Percentiles rank a stretch among this genome's conserved stretches.
Evolutionary conservation across 495 filamentous ascomycete genomes (phyloP).

Genomic region (Pyronema omphalodes): DNA sequence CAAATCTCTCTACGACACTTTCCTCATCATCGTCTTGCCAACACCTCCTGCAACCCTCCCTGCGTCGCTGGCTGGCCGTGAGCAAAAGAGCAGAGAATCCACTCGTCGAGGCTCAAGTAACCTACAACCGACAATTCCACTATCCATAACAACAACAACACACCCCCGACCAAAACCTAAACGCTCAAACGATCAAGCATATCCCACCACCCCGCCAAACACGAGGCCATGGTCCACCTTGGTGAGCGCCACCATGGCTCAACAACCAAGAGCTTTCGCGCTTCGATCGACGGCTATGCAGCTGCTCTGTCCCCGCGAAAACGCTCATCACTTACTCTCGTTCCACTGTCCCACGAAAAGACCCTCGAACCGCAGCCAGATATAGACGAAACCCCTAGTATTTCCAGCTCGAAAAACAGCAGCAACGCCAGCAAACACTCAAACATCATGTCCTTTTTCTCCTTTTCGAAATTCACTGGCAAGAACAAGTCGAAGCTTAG

Average conservation of each 20-base stretch:
- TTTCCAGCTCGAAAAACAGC: slow-evolving; percentile 9
- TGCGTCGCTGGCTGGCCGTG: slow-evolving; percentile 1
- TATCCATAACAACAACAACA: background rate
- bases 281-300: slow-evolving; percentile 4
- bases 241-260: slow-evolving; percentile 3
- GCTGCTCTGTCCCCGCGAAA: background rate
- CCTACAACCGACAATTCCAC: background rate
- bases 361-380: background rate
- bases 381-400: background rate
- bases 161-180: background rate
- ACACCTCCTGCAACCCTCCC: background rate
- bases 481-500: slow-evolving; percentile 19
- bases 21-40: too few relatives aligned
- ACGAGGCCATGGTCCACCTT: background rate
- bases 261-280: background rate
- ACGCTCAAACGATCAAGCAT: too few relatives aligned
- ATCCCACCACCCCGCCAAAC: background rate
- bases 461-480: slow-evolving; percentile 20
- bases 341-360: background rate
- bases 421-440: slow-evolving; percentile 8
- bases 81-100: too few relatives aligned
- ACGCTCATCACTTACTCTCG: background rate
- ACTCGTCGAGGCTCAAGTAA: too few relatives aligned
- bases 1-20: too few relatives aligned
- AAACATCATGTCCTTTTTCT: slow-evolving; percentile 5